phyloP scores from a whole-genome alignment of 2,329 filamentous ascomycete genomes.

The Metarhizium robertsii region DNA sequence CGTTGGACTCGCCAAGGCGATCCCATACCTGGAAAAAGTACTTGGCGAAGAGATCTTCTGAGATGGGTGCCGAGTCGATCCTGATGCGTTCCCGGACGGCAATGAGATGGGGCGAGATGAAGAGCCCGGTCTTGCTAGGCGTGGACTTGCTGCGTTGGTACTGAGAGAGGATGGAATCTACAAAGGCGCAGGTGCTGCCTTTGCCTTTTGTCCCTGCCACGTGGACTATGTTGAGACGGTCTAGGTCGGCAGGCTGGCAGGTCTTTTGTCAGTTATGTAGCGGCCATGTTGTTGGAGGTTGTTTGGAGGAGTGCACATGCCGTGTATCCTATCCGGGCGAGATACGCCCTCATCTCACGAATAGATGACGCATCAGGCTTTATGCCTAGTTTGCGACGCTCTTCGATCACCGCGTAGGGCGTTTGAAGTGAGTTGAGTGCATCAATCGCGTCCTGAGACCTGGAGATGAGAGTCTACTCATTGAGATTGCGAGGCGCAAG shows the following conservation, averaged over 20 bases:
- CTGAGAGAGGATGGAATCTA: constrained; percentile 50
- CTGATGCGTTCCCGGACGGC: constrained; percentile 59
- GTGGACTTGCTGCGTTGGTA: constrained; percentile 27
- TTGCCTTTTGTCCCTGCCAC: constrained; percentile 72
- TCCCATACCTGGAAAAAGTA: constrained; percentile 65
- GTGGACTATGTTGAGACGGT: constrained; percentile 57
- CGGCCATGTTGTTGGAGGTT: background rate
- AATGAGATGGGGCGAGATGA: constrained; percentile 61
- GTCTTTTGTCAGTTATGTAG: background rate
- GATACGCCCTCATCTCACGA: constrained; percentile 71
- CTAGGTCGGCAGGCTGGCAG: constrained; percentile 35
- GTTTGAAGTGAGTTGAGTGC: constrained; percentile 86
- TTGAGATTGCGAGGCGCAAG: background rate
- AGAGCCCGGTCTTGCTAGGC: constrained; percentile 47
- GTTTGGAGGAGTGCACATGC: constrained; percentile 17
- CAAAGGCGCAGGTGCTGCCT: constrained; percentile 62
- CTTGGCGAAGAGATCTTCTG: constrained; percentile 47
- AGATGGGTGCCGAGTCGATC: constrained; percentile 48
- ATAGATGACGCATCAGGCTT: constrained; percentile 61
- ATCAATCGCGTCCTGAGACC: constrained; percentile 65
- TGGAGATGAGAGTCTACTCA: background rate
- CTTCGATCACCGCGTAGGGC: constrained; percentile 72
- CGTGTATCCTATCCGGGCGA: constrained; percentile 68
- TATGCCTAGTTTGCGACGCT: constrained; percentile 64
- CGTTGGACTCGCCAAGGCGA: constrained; percentile 30